These are phyloP conservation scores for Gossypioides kirkii DNA, from an alignment of 345 rosid genomes.

Conservation along the genomic window DNA sequence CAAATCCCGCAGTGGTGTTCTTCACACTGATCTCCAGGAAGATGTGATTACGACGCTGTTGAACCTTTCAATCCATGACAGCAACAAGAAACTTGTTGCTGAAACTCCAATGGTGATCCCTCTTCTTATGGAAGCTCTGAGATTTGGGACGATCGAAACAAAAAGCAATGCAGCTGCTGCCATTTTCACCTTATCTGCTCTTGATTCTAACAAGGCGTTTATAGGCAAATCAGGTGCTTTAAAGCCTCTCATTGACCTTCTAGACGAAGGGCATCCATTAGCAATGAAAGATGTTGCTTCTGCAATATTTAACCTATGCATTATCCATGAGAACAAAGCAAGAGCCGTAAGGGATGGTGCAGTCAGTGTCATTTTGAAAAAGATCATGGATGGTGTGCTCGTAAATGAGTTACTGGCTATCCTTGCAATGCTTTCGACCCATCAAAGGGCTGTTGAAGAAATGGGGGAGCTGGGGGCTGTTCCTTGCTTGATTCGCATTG, in stretches of 20 bases:
- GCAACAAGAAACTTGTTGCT: slow-evolving; percentile 81
- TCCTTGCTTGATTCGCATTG: slow-evolving; percentile 63
- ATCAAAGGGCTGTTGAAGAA: slow-evolving; percentile 71
- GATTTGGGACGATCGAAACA: slow-evolving; percentile 57
- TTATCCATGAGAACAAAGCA: slow-evolving; percentile 70
- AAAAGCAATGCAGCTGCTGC: slow-evolving; percentile 95
- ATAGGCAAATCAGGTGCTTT: slow-evolving; percentile 75
- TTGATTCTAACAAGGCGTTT: slow-evolving; percentile 73
- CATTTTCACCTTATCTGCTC: slow-evolving; percentile 79
- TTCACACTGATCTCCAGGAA: slow-evolving; percentile 68
- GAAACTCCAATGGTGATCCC: slow-evolving; percentile 77
- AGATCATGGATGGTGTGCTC: slow-evolving; percentile 53
- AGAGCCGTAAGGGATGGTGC: slow-evolving; percentile 85
- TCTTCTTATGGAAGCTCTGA: slow-evolving; percentile 64
- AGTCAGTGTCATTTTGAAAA: slow-evolving; percentile 58
- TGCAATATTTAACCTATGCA: slow-evolving; percentile 82
- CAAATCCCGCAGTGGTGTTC: slow-evolving; percentile 29
- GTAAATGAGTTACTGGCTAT: slow-evolving; percentile 85
- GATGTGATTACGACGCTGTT: slow-evolving; percentile 82
- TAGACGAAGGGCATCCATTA: slow-evolving; percentile 73
- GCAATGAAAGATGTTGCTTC: slow-evolving; percentile 89
- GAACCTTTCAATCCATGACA: slow-evolving; percentile 89
- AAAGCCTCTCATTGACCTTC: slow-evolving; percentile 64
- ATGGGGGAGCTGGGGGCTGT: slow-evolving; percentile 65
- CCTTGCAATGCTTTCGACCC: slow-evolving; percentile 73